Conservation (phyloP, 1,284 basidiomycete genomes). For the Mycosarcoma maydis region DNA sequence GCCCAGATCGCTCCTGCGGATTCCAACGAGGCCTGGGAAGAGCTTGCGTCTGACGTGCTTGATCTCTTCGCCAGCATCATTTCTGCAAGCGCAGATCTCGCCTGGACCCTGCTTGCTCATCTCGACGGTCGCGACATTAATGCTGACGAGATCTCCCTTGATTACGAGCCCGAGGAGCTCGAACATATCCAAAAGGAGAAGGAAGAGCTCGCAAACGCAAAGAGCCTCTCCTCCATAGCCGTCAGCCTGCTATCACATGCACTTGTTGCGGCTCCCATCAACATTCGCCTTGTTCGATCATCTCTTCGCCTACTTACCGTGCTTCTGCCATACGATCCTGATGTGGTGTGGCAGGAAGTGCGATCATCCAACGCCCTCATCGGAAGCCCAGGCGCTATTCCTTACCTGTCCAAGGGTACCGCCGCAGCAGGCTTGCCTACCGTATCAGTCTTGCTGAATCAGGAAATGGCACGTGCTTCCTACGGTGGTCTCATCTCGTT, state of each 20-base stretch:
- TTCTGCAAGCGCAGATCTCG: conserved; percentile 75
- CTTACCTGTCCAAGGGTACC: conserved; percentile 23
- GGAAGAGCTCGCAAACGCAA: conserved; percentile 42
- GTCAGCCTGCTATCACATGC: conserved; percentile 85
- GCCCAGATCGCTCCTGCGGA: conserved; percentile 39
- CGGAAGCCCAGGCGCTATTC: conserved; percentile 68
- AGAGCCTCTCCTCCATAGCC: conserved; percentile 77
- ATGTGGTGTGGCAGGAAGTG: conserved; percentile 84
- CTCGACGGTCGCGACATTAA: conserved; percentile 69
- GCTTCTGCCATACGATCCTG: conserved; percentile 78
- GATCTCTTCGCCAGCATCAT: conserved; percentile 82
- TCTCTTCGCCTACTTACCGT: conserved; percentile 81
- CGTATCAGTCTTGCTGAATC: conserved; percentile 74
- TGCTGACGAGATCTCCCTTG: conserved; percentile 39
- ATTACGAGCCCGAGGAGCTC: conserved; percentile 46
- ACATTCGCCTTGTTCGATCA: conserved; percentile 78
- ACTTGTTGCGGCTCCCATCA: conserved; percentile 72
- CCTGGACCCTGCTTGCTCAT: conserved; percentile 75
- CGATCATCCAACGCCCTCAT: conserved; percentile 81
- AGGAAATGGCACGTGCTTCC: conserved; percentile 77
- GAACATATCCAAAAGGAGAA: conserved; percentile 45
- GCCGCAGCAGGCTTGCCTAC: conserved; percentile 11
- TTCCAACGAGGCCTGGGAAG: conserved; percentile 53
- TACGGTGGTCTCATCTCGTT: conserved; percentile 83
- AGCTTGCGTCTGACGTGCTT: conserved; percentile 78